Percentiles rank a stretch among this genome's conserved stretches.
Conservation (phyloP, 108 stramenopile species). For the Fistulifera pelliculosa region DNA sequence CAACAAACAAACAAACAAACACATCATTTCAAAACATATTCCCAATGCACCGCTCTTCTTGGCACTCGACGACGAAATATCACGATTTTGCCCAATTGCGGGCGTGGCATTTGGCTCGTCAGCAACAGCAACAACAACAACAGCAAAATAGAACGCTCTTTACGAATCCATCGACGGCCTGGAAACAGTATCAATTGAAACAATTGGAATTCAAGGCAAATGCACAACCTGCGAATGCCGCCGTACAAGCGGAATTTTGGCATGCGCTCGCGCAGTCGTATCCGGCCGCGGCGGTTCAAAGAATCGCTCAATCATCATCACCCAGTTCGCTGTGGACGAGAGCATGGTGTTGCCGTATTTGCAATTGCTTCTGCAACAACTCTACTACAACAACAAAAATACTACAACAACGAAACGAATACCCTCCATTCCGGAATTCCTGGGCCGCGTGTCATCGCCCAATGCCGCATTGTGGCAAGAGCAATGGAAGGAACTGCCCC, state of each 20-base stretch:
- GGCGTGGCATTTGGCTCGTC: constrained; percentile 4
- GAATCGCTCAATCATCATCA: constrained; percentile 41
- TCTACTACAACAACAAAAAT: too few relatives aligned
- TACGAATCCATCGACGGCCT: too few relatives aligned
- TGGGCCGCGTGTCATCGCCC: constrained; percentile 12
- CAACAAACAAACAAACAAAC: too few relatives aligned
- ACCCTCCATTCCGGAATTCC: too few relatives aligned
- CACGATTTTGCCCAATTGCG: not conserved
- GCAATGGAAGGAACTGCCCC: constrained; percentile 18
- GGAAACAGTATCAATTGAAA: constrained; percentile 63
- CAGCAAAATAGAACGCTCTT: too few relatives aligned
- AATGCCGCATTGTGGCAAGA: constrained; percentile 42
- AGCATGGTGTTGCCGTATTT: constrained; percentile 55
- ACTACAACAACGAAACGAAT: too few relatives aligned
- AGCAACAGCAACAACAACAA: constrained; percentile 26
- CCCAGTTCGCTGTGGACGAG: constrained; percentile 62
- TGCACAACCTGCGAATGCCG: constrained; percentile 37
- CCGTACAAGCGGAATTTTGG: constrained; percentile 63
- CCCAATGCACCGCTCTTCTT: not conserved
- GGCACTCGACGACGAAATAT: not conserved
- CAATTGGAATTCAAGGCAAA: constrained; percentile 68
- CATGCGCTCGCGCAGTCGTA: constrained; percentile 39
- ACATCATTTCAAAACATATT: too few relatives aligned
- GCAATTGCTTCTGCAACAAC: too few relatives aligned
- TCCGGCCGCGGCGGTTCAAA: constrained; percentile 66